Base-by-base conservation (phyloP, 495 filamentous ascomycete genomes). In the Aspergillus indologenus region DNA sequence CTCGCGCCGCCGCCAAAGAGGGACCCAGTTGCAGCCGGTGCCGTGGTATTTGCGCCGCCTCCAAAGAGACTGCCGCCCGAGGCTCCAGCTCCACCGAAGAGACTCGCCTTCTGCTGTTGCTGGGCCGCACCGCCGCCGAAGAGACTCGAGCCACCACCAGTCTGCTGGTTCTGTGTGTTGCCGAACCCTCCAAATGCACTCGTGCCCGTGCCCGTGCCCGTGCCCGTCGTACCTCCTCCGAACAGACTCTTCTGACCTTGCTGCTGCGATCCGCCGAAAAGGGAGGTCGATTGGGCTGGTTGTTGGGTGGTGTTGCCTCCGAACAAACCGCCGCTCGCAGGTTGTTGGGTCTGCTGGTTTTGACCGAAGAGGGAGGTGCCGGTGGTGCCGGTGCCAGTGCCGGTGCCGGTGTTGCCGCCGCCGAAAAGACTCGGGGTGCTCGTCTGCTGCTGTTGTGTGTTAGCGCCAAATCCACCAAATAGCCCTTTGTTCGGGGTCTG, bases 1-100 rank as follows among this genome's bases (percentile, higher is more conserved):
- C 71, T 78, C 64, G 90, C 86, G 43, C 75, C 79, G 58, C 73
- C 80, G 20, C 75, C 74, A 64, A 93, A 91, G 11, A 91, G 75
- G 17, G 86, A 82, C 40, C 74, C 80, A 19, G 80, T 78, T 20
- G 77, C 60, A 24, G 71, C 71, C 40, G 74, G 75, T 20, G 62
- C 45, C 42, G 70, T 57, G 49, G 72, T 70, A 65, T 57, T 59
- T 61, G 71, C 34, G 12, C 34, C 53, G 19, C 68, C 68, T n/a
- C 79, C 76, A 54, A 85, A 85, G 29, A 85, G 65, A 34, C 34
- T 15, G 12, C 34, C 34, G 34, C 34, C 34, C 5, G 78, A 75
- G 31, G 70, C 71, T 34, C 73, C 75, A 45, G 64, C 56, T 54
- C 66, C 40, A 19, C 68, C 63, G 57, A 74, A 68, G 23, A 72